These are phyloP conservation scores for Gloeophyllum trabeum DNA, from an alignment of 768 basidiomycete genomes.

Conservation along the genomic window DNA sequence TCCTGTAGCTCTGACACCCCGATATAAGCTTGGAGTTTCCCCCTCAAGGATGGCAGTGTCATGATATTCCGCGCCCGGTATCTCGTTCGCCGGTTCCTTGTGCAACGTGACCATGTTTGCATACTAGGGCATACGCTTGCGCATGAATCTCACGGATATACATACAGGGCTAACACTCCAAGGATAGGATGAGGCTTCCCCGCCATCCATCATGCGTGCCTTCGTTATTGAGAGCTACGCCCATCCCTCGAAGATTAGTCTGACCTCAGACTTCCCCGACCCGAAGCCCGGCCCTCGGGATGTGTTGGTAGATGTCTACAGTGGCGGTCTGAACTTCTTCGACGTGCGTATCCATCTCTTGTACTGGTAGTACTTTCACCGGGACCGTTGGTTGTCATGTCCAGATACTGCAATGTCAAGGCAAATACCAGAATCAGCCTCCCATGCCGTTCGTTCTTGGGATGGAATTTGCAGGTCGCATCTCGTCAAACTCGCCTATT, in stretches of 20 bases:
- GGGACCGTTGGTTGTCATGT: slow-evolving; percentile 1
- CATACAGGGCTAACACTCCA: too few species aligned
- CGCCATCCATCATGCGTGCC: slow-evolving; percentile 19
- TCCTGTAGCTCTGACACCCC: background rate
- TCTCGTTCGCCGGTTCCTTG: too few species aligned
- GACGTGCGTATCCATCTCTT: slow-evolving; percentile 16
- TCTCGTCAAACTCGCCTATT: slow-evolving; percentile 60
- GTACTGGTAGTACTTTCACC: background rate
- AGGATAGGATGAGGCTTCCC: too few species aligned
- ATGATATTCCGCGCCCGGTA: too few species aligned
- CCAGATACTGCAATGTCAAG: slow-evolving; percentile 78
- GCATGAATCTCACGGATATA: too few species aligned
- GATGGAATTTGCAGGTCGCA: slow-evolving; percentile 74
- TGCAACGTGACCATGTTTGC: too few species aligned
- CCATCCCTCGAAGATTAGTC: slow-evolving; percentile 29
- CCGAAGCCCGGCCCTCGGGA: slow-evolving; percentile 25
- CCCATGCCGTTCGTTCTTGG: slow-evolving; percentile 81
- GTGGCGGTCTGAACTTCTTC: slow-evolving; percentile 42
- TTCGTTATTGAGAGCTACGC: slow-evolving; percentile 24
- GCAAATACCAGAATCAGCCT: slow-evolving; percentile 81
- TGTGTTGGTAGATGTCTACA: slow-evolving; percentile 41
- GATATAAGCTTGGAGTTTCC: too few species aligned
- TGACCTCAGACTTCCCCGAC: slow-evolving; percentile 25
- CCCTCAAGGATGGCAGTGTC: too few species aligned
- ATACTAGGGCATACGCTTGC: too few species aligned